Conservation (phyloP, 805 yeast genomes). For the Blastobotrys parvus region DNA sequence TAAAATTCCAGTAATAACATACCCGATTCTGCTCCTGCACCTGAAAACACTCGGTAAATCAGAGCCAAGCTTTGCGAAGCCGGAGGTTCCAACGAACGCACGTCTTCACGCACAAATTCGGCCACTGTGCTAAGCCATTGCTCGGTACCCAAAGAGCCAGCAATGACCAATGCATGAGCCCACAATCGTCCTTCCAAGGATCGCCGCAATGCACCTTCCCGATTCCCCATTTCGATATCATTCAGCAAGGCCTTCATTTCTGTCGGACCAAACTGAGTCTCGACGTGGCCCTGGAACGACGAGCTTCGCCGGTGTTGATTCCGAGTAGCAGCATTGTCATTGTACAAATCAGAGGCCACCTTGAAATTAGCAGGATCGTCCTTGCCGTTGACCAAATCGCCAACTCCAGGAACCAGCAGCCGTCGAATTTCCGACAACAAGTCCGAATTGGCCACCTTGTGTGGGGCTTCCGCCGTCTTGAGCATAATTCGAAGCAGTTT, state of each 20-base stretch:
- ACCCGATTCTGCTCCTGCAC: conserved; percentile 44
- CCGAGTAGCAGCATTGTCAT: background rate
- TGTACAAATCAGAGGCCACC: conserved; percentile 22
- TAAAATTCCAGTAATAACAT: conserved; percentile 7
- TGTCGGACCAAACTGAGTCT: conserved; percentile 11
- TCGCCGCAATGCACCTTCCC: conserved; percentile 53
- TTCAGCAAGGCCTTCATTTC: conserved; percentile 16
- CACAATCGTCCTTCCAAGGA: conserved; percentile 62
- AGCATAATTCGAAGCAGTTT: conserved; percentile 29
- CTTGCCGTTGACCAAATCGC: conserved; percentile 11
- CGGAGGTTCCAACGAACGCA: conserved; percentile 30
- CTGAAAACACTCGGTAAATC: conserved; percentile 55
- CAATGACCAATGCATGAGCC: conserved; percentile 67
- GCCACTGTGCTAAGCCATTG: conserved; percentile 51
- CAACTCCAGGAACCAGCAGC: conserved; percentile 20
- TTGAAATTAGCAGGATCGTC: conserved; percentile 13
- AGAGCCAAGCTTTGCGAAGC: conserved; percentile 40
- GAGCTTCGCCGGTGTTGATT: background rate
- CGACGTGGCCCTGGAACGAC: conserved; percentile 3
- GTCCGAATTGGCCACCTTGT: conserved; percentile 26
- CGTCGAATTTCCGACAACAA: conserved; percentile 13
- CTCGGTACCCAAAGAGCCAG: conserved; percentile 56
- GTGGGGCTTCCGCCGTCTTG: conserved; percentile 10
- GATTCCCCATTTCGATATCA: conserved; percentile 41
- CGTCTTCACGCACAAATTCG: conserved; percentile 45